phyloP scores from a whole-genome alignment of 805 yeast species.

The Candida yuanshanica region DNA sequence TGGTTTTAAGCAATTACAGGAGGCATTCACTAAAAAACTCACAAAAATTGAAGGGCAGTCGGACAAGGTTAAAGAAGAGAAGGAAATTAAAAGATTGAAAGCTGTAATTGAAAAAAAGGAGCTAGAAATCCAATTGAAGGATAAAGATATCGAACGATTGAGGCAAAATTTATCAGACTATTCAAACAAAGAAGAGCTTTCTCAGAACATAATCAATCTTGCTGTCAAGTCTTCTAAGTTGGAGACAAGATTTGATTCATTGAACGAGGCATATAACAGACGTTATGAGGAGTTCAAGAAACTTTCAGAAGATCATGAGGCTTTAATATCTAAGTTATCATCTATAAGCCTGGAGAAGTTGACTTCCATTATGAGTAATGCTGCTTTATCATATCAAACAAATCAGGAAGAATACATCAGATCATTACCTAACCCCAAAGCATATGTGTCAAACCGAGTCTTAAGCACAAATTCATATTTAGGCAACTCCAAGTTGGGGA shows the following conservation, averaged over 20 bases:
- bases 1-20: neutral
- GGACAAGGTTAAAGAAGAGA: neutral
- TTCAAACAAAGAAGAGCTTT: neutral
- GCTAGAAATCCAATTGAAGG: constrained; percentile 12
- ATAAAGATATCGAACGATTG: constrained; percentile 14
- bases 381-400: constrained; percentile 9
- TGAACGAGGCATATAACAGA: constrained; percentile 21
- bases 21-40: neutral
- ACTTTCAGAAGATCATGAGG: constrained; percentile 24
- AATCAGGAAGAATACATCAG: constrained; percentile 1
- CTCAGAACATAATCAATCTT: constrained; percentile 11
- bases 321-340: constrained; percentile 20
- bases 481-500: constrained; percentile 8
- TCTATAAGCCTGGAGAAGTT: constrained; percentile 25
- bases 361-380: constrained; percentile 20
- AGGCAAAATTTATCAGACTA: constrained; percentile 10
- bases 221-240: constrained; percentile 14
- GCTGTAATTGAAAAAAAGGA: constrained; percentile 5
- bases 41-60: neutral
- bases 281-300: constrained; percentile 24
- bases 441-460: constrained; percentile 11
- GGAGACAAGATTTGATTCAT: constrained; percentile 15
- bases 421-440: constrained; percentile 3
- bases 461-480: constrained; percentile 25
- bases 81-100: neutral